phyloP scores from a whole-genome alignment of 768 basidiomycete genomes.

The Mycena chlorophos region DNA sequence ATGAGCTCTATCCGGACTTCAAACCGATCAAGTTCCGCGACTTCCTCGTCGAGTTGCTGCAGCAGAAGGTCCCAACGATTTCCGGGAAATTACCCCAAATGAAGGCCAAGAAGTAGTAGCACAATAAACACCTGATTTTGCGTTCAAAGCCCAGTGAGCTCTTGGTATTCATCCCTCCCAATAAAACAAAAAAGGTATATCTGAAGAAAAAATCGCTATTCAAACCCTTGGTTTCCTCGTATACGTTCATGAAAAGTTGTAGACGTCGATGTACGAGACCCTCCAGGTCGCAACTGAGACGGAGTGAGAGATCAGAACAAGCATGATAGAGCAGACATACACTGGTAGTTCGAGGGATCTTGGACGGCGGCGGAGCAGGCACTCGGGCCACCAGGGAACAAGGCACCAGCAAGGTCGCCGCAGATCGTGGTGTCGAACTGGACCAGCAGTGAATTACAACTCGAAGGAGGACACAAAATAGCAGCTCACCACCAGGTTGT shows the following conservation, averaged over 20 bases:
- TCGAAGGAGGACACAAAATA: background rate
- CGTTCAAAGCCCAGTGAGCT: too few relatives aligned
- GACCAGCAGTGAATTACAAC: background rate
- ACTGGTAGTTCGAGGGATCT: slow-evolving; percentile 54
- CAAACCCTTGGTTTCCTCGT: too few relatives aligned
- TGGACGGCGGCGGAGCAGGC: slow-evolving; percentile 50
- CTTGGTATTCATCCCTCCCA: too few relatives aligned
- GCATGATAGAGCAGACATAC: slow-evolving; percentile 26
- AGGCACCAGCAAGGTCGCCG: slow-evolving; percentile 22
- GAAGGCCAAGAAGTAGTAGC: too few relatives aligned
- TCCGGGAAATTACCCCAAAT: too few relatives aligned
- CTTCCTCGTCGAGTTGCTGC: too few relatives aligned
- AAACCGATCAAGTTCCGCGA: background rate
- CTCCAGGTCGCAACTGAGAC: slow-evolving; percentile 53
- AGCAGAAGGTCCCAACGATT: too few relatives aligned
- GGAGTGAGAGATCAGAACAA: slow-evolving; percentile 12
- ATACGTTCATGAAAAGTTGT: slow-evolving; percentile 38
- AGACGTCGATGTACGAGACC: slow-evolving; percentile 57
- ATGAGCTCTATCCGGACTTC: slow-evolving; percentile 31
- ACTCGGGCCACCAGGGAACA: slow-evolving; percentile 43
- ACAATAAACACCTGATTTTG: too few relatives aligned
- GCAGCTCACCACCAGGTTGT: slow-evolving; percentile 39
- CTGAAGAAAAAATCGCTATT: too few relatives aligned
- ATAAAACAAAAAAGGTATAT: too few relatives aligned
- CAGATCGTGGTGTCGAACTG: background rate